Evolutionary conservation across 176 grass and related monocot genomes (phyloP).

Genomic region (Rhynchospora breviuscula): DNA sequence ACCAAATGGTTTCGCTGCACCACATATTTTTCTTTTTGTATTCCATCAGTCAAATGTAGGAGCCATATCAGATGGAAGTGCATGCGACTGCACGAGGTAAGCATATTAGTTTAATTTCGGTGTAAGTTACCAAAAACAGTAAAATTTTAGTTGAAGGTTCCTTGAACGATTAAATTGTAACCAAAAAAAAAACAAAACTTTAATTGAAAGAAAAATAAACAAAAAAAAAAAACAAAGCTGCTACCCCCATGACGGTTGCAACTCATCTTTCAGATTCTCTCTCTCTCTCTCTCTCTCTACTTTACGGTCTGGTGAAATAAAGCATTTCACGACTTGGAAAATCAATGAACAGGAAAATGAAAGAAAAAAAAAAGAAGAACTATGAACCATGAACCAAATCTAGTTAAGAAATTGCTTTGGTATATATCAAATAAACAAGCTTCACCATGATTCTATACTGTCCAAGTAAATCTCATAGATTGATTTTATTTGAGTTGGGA

Average conservation of each 20-base stretch:
- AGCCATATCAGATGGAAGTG: neutral
- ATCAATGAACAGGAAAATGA: neutral
- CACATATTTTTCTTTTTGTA: too few relatives aligned
- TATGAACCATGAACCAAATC: conserved; percentile 23
- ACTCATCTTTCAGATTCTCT: neutral
- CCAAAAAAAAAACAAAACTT: conserved; percentile 14
- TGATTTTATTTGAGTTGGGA: conserved; percentile 18
- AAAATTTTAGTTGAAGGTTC: neutral
- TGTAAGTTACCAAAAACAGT: neutral
- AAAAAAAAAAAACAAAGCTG: neutral
- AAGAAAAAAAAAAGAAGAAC: neutral
- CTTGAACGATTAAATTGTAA: neutral
- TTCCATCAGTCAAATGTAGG: too few relatives aligned
- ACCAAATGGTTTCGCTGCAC: neutral
- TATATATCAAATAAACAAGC: conserved; percentile 13
- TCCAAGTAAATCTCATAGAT: neutral
- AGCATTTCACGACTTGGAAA: conserved; percentile 6
- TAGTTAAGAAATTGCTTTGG: conserved; percentile 25
- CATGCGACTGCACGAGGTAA: neutral
- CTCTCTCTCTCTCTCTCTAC: conserved; percentile 6
- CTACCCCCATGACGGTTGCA: neutral
- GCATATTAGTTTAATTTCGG: neutral
- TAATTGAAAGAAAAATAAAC: neutral
- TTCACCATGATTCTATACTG: neutral
- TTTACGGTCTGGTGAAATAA: conserved; percentile 6